Evolutionary conservation across 73 alveolate genomes (phyloP).

Genomic region (Paramecium octaurelia): DNA sequence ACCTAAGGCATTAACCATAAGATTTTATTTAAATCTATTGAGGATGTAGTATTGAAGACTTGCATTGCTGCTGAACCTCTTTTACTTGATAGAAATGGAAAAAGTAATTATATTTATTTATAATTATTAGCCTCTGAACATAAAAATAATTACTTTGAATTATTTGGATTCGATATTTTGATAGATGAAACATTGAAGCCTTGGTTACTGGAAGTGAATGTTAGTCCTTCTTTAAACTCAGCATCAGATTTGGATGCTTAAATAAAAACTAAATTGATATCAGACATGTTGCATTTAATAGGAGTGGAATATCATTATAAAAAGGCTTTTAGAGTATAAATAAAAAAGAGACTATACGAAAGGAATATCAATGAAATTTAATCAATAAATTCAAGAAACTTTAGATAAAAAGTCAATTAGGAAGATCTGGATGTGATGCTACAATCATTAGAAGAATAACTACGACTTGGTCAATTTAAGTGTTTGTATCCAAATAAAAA

Average conservation of each 20-base stretch:
- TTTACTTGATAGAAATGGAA: conserved; percentile 33
- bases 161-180: conserved; percentile 97
- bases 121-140: not conserved
- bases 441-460: not conserved
- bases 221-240: conserved; percentile 88
- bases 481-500: conserved; percentile 28
- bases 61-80: conserved; percentile 81
- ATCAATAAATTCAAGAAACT: not conserved
- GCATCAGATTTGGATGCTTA: conserved; percentile 83
- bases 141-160: conserved; percentile 90
- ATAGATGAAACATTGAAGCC: conserved; percentile 89
- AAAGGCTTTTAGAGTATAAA: not conserved
- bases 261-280: conserved; percentile 85
- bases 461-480: conserved; percentile 1
- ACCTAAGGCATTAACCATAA: conserved; percentile 67
- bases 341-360: not conserved
- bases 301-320: not conserved
- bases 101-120: not conserved
- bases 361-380: conserved; percentile 27
- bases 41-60: conserved; percentile 79
- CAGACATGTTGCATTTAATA: conserved; percentile 67
- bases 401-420: conserved; percentile 1
- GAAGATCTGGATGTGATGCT: not conserved
- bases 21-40: conserved; percentile 65
- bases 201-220: conserved; percentile 94